phyloP scores from a whole-genome alignment of 768 basidiomycete species.

The Amanita muscaria region DNA sequence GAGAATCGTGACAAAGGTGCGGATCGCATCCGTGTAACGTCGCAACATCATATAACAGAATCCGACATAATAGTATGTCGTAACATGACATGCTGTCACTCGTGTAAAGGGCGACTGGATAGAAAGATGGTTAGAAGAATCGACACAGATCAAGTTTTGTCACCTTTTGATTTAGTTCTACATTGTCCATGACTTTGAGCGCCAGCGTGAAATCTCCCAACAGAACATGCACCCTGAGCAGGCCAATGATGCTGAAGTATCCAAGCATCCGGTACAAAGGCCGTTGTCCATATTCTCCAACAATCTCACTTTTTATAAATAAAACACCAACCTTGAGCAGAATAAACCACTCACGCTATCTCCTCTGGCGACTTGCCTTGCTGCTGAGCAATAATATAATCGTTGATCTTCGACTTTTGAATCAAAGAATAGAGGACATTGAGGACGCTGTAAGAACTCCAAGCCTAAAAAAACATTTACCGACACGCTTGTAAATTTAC shows the following conservation, averaged over 20 bases:
- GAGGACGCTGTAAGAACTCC: conserved; percentile 97
- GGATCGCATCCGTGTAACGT: conserved; percentile 91
- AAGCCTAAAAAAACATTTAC: no score
- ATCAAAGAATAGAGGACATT: conserved; percentile 98
- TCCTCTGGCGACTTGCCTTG: conserved; percentile 76
- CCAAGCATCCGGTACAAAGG: conserved; percentile 93
- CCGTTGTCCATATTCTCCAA: conserved; percentile 85
- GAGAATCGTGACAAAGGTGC: conserved; percentile 84
- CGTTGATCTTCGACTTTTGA: conserved; percentile 93
- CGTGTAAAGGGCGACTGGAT: conserved; percentile 78
- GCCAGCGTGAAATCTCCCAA: conserved; percentile 95
- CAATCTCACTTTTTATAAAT: conserved; percentile 50
- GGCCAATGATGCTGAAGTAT: conserved; percentile 93
- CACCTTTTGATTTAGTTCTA: conserved; percentile 87
- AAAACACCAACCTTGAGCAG: neutral
- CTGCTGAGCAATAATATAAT: conserved; percentile 79
- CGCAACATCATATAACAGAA: conserved; percentile 95
- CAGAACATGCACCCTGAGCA: conserved; percentile 91
- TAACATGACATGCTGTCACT: conserved; percentile 94
- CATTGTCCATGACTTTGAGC: conserved; percentile 89
- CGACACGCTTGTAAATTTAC: no score
- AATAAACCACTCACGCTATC: conserved; percentile 54
- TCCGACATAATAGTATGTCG: conserved; percentile 92
- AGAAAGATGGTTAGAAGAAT: conserved; percentile 12
- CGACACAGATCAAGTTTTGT: neutral